Evolutionary conservation across 805 yeast species (phyloP), one percentile per base, ranked within the genome.

Genomic region (Metschnikowia arizonensis): DNA sequence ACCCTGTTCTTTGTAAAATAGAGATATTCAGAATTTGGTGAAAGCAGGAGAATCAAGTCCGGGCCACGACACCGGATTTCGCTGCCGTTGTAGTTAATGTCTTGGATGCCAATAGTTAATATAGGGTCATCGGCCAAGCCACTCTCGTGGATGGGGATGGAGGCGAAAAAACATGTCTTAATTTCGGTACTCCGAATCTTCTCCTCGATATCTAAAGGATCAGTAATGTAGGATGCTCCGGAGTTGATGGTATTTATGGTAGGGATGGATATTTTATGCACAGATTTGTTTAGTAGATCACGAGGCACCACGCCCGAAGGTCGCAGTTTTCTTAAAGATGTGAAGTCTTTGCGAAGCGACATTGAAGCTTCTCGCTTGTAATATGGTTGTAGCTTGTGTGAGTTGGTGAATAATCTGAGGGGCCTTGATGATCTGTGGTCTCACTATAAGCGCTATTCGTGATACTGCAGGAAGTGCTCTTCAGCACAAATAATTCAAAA

Each of bases 271-370:
- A 52, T 48, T 26, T 30, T 42, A 29, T 42, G 50, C 29, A 40
- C 50, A 28, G 45, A 29, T 12, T 12, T 17, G 3, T 36, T 26
- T 40, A 54, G 56, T 25, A 37, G 50, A 34, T 54, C 52, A 31
- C 49, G 54, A 18, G 58, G 58, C 40, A 41, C 33, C 14, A 50
- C 51, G 30, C 58, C 58, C 18, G 52, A 46, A 8, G 42, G 46
- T 42, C 55, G 50, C 45, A 21, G 42, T 39, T 48, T 54, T 10
- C 49, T 34, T 12, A 54, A 50, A 30, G 54, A 50, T 21, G 52
- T 26, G 26, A 31, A 52, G 35, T 33, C 46, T 34, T 52, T 54
- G 17, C 49, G 55, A 36, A 44, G 39, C 30, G 52, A 45, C 53
- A 48, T 50, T 9, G 6, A 12, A 19, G 26, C 34, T 29, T n/a